These are phyloP conservation scores for Aspergillus proliferans DNA, from an alignment of 2,329 filamentous ascomycete genomes.

Conservation along the genomic window DNA sequence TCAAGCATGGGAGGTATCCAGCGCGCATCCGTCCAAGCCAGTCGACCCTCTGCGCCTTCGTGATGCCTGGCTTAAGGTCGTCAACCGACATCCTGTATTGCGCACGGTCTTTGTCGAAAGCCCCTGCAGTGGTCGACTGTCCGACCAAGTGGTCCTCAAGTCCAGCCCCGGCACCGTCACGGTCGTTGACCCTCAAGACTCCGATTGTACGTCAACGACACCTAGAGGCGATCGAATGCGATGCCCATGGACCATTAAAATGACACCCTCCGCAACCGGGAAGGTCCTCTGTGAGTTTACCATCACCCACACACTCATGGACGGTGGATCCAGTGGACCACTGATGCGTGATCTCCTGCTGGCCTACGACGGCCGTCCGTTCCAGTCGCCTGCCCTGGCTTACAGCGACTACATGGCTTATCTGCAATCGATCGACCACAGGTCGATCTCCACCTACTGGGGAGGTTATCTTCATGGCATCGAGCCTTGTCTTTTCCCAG, in stretches of 20 bases:
- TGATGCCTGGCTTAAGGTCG: conserved; percentile 26
- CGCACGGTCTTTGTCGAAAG: conserved; percentile 32
- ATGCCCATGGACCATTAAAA: neutral
- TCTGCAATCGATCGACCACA: conserved; percentile 20
- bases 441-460: conserved; percentile 28
- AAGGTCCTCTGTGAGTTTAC: conserved; percentile 30
- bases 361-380: conserved; percentile 26
- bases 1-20: neutral
- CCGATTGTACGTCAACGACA: too few relatives aligned
- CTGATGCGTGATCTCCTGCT: conserved; percentile 22
- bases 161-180: conserved; percentile 18
- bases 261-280: conserved; percentile 27
- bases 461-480: conserved; percentile 28
- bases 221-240: neutral
- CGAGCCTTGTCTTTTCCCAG: conserved; percentile 23
- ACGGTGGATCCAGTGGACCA: conserved; percentile 29
- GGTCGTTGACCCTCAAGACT: conserved; percentile 8
- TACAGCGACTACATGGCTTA: conserved; percentile 36
- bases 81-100: conserved; percentile 28
- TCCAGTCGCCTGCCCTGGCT: conserved; percentile 15
- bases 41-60: neutral
- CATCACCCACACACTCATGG: conserved; percentile 35
- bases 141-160: conserved; percentile 34
- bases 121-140: conserved; percentile 26
- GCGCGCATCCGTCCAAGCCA: neutral